These are phyloP conservation scores for Tetradesmus lagerheimii DNA, from an alignment of 139 green algal species.

Conservation along the genomic window DNA sequence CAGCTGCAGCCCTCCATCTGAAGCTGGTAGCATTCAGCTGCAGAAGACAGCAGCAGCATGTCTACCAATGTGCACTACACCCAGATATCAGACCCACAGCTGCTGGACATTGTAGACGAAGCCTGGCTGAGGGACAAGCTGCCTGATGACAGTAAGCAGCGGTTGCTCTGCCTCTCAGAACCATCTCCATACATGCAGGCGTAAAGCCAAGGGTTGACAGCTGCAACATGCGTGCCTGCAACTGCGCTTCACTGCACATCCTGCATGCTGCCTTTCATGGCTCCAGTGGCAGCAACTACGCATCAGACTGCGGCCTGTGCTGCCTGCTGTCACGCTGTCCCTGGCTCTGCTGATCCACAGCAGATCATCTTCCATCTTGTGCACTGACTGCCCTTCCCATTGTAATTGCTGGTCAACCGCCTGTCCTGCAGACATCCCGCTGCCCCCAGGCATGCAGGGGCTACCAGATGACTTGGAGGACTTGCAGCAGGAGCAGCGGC, in stretches of 20 bases:
- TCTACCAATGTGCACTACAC: slow-evolving; percentile 28
- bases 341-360: no score
- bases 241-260: background rate
- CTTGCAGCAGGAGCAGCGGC: slow-evolving; percentile 32
- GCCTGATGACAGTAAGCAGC: slow-evolving; percentile 36
- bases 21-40: background rate
- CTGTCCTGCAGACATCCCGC: slow-evolving; percentile 12
- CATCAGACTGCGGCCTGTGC: background rate
- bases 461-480: slow-evolving; percentile 8
- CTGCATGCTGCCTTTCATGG: background rate
- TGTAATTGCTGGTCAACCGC: background rate
- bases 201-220: background rate
- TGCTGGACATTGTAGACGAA: slow-evolving; percentile 42
- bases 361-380: no score
- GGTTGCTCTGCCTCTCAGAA: background rate
- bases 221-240: background rate
- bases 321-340: background rate
- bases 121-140: slow-evolving; percentile 35
- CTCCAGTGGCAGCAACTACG: background rate
- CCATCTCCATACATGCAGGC: background rate
- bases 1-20: no score
- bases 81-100: slow-evolving; percentile 32
- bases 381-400: background rate
- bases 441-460: slow-evolving; percentile 1
- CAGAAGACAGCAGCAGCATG: slow-evolving; percentile 11